Evolutionary conservation across 2,329 filamentous ascomycete species (phyloP).

Genomic region (Fusarium ambrosium): DNA sequence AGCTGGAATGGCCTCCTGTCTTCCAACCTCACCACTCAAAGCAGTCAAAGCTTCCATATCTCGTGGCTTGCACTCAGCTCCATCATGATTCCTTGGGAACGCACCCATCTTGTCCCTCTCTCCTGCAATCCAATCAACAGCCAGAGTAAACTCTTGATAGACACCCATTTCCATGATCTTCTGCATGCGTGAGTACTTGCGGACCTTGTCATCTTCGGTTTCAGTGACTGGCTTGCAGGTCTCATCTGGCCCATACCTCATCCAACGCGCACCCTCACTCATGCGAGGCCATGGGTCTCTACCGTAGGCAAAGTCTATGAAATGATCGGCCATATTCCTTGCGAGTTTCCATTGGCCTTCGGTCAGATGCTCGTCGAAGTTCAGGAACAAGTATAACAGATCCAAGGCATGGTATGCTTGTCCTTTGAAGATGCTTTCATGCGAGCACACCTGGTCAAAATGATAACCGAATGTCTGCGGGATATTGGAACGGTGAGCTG

Average conservation of each 20-base stretch:
- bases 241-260: slow-evolving; percentile 24
- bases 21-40: not conserved
- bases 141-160: slow-evolving; percentile 7
- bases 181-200: slow-evolving; percentile 27
- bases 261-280: slow-evolving; percentile 5
- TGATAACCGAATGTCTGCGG: slow-evolving; percentile 28
- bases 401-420: slow-evolving; percentile 30
- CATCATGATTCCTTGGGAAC: not conserved
- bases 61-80: not conserved
- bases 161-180: slow-evolving; percentile 29
- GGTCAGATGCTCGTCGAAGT: slow-evolving; percentile 21
- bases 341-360: slow-evolving; percentile 8
- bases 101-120: slow-evolving; percentile 25
- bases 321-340: slow-evolving; percentile 13
- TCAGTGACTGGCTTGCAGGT: slow-evolving; percentile 11
- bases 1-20: not conserved
- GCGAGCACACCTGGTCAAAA: slow-evolving; percentile 29
- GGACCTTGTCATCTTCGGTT: slow-evolving; percentile 21
- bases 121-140: slow-evolving; percentile 22
- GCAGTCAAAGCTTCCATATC: not conserved
- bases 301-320: slow-evolving; percentile 30
- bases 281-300: slow-evolving; percentile 27
- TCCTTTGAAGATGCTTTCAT: slow-evolving; percentile 24
- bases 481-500: slow-evolving; percentile 9
- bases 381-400: slow-evolving; percentile 30